phyloP scores from a whole-genome alignment of 148 eudicot species.

The Pouteria glomerata region DNA sequence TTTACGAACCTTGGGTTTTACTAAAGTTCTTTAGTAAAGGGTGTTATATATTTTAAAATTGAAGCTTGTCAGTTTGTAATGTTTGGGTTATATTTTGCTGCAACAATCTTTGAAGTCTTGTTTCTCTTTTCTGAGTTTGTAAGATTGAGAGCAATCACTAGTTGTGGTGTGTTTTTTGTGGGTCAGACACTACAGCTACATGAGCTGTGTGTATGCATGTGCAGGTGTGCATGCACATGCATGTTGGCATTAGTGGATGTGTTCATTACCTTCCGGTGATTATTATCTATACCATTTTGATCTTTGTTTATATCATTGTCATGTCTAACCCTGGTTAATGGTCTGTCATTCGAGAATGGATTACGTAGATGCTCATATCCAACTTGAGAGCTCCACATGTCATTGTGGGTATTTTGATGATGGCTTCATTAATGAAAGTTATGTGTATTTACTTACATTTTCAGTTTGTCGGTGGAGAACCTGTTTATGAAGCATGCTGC shows the following conservation, averaged over 20 bases:
- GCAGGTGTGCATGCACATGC: background rate
- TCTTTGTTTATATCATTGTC: background rate
- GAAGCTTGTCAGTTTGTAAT: background rate
- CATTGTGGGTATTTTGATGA: background rate
- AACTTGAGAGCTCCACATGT: background rate
- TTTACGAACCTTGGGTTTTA: background rate
- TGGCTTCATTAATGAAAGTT: background rate
- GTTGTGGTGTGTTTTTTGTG: background rate
- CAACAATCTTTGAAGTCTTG: background rate
- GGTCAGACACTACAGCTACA: background rate
- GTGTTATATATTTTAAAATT: conserved; percentile 1
- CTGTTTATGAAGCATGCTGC: conserved; percentile 88
- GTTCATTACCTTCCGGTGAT: background rate
- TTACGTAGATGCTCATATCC: background rate
- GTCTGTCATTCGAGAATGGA: background rate
- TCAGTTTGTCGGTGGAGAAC: conserved; percentile 93
- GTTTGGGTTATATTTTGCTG: background rate
- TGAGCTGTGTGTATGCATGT: background rate
- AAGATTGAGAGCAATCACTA: background rate
- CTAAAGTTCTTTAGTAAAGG: conserved; percentile 3
- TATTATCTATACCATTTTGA: background rate
- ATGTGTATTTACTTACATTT: conserved; percentile 5
- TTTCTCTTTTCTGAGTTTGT: background rate
- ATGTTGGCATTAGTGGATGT: background rate
- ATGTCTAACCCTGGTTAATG: background rate